These are phyloP conservation scores for Alternaria tenuissima DNA, from an alignment of 2,329 filamentous ascomycete genomes.

Conservation along the genomic window DNA sequence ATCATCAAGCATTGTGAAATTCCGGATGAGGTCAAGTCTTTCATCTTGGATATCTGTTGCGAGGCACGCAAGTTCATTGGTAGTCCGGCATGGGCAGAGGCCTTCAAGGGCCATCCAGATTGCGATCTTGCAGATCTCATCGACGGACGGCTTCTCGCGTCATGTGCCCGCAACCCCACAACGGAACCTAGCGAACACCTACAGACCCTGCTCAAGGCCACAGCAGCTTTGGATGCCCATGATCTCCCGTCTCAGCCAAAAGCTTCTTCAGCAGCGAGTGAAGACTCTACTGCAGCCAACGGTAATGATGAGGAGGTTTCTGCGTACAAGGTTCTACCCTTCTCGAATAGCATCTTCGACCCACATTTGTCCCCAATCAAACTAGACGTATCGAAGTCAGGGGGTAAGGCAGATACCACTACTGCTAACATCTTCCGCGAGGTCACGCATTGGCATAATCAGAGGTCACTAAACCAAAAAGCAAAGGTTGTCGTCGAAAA, in stretches of 20 bases:
- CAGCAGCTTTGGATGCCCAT: constrained; percentile 27
- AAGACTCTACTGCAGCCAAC: constrained; percentile 3
- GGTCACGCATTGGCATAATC: constrained; percentile 70
- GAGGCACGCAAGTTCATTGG: constrained; percentile 50
- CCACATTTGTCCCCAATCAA: constrained; percentile 57
- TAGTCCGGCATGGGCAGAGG: constrained; percentile 47
- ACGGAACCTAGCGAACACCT: constrained; percentile 30
- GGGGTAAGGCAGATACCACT: constrained; percentile 34
- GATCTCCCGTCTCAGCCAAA: constrained; percentile 21
- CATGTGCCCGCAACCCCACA: constrained; percentile 31
- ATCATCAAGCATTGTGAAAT: constrained; percentile 42
- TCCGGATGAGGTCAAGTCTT: constrained; percentile 41
- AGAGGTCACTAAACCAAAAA: constrained; percentile 59
- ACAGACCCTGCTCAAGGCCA: constrained; percentile 28
- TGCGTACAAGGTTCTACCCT: constrained; percentile 54
- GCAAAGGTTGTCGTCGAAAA: constrained; percentile 36
- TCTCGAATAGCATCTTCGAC: constrained; percentile 59
- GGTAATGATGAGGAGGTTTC: constrained; percentile 15
- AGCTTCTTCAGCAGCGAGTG: constrained; percentile 5
- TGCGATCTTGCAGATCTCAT: constrained; percentile 64
- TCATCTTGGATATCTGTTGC: constrained; percentile 52
- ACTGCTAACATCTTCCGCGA: constrained; percentile 58
- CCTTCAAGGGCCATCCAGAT: constrained; percentile 26
- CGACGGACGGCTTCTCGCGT: constrained; percentile 60
- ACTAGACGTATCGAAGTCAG: constrained; percentile 45